Evolutionary conservation across 2,329 filamentous ascomycete genomes (phyloP), one percentile per base, ranked within the genome.

Genomic region (Dactylellina sp.): DNA sequence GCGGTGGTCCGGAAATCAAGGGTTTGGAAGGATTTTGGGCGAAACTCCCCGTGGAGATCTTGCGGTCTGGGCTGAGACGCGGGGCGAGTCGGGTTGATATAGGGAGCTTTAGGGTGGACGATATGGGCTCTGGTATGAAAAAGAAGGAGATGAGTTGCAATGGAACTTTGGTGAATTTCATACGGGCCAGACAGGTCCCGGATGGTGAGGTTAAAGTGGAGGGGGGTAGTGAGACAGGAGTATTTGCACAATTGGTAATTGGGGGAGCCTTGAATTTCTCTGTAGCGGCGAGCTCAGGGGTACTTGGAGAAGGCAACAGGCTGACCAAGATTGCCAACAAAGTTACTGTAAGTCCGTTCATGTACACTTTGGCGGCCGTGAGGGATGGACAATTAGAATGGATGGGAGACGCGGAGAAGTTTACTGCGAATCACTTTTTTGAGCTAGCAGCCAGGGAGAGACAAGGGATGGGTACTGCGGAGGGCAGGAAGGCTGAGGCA

Each of bases 391-490:
- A 60, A 37, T 9, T 64, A 24, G 53, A 60, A 16, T 72, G 68
- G 68, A 65, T 65, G 60, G 68, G 68, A 3, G 68, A 65, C 25
- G 53, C 44, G 37, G 52, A 72, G 60, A 72, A 60, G 53, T 72
- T 72, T 56, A 40, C 52, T 9, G 22, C 39, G 14, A 60, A 49
- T 32, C 68, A 72, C 25, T 72, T 72, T n/a, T 44, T 65, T 1
- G 60, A 72, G 4, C 35, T 74, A n/a, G 61, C 70, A 28, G 14
- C 52, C 22, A 60, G 16, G 25, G 61, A 66, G 16, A 49, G 40
- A 1, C 47, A 37, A 22, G 20, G n/a, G 14, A 14, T 56, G 18
- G 57, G 56, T n/a, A 71, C 57, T 4, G 65, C 32, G 14, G 57
- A 63, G 57, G 37, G 65, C 24, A 56, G 50, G 52, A 40, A 20